phyloP scores from a whole-genome alignment of 345 rosid species.

The Arabidopsis arenosa region DNA sequence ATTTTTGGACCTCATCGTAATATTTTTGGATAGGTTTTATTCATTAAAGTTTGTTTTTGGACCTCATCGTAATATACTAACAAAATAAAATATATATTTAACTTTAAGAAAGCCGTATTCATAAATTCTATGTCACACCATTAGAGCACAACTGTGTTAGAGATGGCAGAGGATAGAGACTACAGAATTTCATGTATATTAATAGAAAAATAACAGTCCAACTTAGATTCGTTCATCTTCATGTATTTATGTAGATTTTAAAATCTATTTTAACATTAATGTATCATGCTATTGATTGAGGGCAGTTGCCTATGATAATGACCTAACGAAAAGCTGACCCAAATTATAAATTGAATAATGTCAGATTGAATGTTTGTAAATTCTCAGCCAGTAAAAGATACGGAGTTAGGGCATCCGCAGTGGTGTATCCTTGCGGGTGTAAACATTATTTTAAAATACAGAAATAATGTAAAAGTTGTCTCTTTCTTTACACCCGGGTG shows the following conservation, averaged over 20 bases:
- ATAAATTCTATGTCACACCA: slow-evolving; percentile 29
- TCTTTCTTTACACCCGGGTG: too few species aligned
- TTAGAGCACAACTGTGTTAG: slow-evolving; percentile 27
- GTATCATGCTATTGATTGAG: slow-evolving; percentile 37
- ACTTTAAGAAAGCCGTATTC: slow-evolving; percentile 17
- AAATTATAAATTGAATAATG: slow-evolving; percentile 36
- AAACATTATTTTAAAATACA: too few species aligned
- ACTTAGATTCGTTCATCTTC: slow-evolving; percentile 31
- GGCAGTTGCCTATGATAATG: slow-evolving; percentile 42
- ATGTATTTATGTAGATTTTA: slow-evolving; percentile 26
- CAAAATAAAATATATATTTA: neutral
- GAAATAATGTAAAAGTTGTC: too few species aligned
- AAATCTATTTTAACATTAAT: slow-evolving; percentile 14
- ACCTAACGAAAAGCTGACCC: slow-evolving; percentile 39
- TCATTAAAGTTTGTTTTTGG: neutral
- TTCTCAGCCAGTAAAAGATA: slow-evolving; percentile 35
- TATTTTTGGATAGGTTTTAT: neutral
- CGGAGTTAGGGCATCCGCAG: too few species aligned
- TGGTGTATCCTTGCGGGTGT: too few species aligned
- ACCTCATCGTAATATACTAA: neutral
- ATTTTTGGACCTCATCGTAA: too few species aligned
- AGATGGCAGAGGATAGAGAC: slow-evolving; percentile 30
- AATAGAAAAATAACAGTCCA: slow-evolving; percentile 18
- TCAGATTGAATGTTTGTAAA: slow-evolving; percentile 46
- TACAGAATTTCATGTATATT: slow-evolving; percentile 18